These are phyloP conservation scores for Cokeromyces recurvatus DNA, from an alignment of 371 early-diverging fungal species.

Conservation along the genomic window DNA sequence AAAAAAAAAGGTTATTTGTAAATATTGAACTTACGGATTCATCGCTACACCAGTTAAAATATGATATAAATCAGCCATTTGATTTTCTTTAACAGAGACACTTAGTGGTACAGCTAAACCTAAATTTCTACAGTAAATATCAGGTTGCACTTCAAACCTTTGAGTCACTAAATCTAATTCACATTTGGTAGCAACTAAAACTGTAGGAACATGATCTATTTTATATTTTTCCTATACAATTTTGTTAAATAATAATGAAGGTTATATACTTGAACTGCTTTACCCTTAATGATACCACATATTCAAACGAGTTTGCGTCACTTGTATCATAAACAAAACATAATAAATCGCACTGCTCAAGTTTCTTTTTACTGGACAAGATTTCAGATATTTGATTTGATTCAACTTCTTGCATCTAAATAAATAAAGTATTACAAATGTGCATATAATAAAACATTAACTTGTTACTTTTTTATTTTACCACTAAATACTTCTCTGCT, in stretches of 20 bases:
- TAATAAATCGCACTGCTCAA: conserved; percentile 88
- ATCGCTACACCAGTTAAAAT: conserved; percentile 81
- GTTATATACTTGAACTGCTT: not conserved
- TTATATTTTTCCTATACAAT: conserved; percentile 79
- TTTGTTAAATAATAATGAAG: not conserved
- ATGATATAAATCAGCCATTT: conserved; percentile 86
- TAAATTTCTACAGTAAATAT: conserved; percentile 84
- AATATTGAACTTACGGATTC: conserved; percentile 68
- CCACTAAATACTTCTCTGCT: conserved; percentile 86
- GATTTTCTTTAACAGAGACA: conserved; percentile 80
- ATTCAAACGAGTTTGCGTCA: conserved; percentile 90
- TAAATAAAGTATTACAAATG: no score
- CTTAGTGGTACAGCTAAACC: conserved; percentile 84
- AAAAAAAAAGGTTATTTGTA: no score
- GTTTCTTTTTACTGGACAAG: conserved; percentile 67
- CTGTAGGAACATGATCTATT: conserved; percentile 77
- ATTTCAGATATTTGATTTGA: conserved; percentile 72
- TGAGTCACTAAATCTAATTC: conserved; percentile 87
- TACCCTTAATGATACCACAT: conserved; percentile 81
- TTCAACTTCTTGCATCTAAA: conserved; percentile 92
- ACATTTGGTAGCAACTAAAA: conserved; percentile 92
- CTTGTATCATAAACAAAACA: conserved; percentile 94
- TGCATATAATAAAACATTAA: no score
- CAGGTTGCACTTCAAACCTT: conserved; percentile 74
- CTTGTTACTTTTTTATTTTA: no score